Conservation (phyloP, 1,139 yeast genomes). For the Pichia sp. region DNA sequence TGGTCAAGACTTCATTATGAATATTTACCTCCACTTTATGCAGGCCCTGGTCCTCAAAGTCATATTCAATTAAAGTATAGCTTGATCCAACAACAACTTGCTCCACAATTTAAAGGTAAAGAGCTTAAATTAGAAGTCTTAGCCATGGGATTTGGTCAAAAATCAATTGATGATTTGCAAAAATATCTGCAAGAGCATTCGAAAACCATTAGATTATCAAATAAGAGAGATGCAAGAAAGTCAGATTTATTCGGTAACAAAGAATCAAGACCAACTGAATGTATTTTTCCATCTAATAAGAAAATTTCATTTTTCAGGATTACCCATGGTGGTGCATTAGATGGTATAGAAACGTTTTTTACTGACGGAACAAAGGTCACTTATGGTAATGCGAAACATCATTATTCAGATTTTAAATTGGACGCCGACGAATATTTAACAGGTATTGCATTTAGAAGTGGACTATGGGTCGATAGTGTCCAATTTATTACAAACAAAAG, state of each 20-base stretch:
- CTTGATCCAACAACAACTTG: slow-evolving; percentile 39
- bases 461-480: slow-evolving; percentile 86
- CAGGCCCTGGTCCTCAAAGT: slow-evolving; percentile 55
- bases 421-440: slow-evolving; percentile 51
- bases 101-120: slow-evolving; percentile 35
- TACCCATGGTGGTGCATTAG: slow-evolving; percentile 69
- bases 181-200: slow-evolving; percentile 23
- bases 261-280: slow-evolving; percentile 21
- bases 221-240: slow-evolving; percentile 17
- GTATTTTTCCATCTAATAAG: slow-evolving; percentile 23
- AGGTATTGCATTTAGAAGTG: slow-evolving; percentile 62
- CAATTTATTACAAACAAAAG: slow-evolving; percentile 55
- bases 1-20: slow-evolving; percentile 59
- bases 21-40: slow-evolving; percentile 47
- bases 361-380: slow-evolving; percentile 18
- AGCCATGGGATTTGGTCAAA: slow-evolving; percentile 38
- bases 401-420: slow-evolving; percentile 52
- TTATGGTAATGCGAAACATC: slow-evolving; percentile 59
- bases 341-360: slow-evolving; percentile 52
- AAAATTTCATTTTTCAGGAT: slow-evolving; percentile 47
- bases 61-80: slow-evolving; percentile 45
- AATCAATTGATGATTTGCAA: slow-evolving; percentile 38
- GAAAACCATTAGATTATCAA: slow-evolving; percentile 14
- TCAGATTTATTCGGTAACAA: slow-evolving; percentile 21
- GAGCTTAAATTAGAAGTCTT: slow-evolving; percentile 45